Conservation (phyloP, 345 rosid genomes). For the Eutrema yunnanense region DNA sequence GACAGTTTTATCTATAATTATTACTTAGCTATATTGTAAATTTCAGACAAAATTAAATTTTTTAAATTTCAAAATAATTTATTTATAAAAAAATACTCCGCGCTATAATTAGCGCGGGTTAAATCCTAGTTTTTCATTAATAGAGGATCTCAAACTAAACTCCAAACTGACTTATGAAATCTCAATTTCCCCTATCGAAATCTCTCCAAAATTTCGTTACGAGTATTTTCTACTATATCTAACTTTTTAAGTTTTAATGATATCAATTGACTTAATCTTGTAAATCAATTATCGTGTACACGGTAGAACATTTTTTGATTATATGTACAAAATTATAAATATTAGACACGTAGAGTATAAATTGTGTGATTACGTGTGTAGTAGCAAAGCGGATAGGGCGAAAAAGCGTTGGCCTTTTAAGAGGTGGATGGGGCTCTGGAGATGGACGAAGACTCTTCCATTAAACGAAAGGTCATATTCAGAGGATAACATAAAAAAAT, state of each 20-base stretch:
- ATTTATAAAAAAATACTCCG: too few species aligned
- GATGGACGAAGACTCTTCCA: neutral
- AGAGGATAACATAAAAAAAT: neutral
- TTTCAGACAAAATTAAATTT: too few species aligned
- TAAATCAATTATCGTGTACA: neutral
- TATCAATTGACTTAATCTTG: neutral
- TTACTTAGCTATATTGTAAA: too few species aligned
- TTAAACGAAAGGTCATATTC: constrained; percentile 25
- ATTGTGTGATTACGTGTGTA: constrained; percentile 11
- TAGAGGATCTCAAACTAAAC: neutral
- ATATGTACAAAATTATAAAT: neutral
- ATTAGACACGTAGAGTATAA: neutral
- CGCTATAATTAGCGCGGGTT: too few species aligned
- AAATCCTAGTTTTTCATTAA: neutral
- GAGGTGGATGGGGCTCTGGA: constrained; percentile 14
- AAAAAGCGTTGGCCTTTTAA: constrained; percentile 23
- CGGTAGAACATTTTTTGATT: neutral
- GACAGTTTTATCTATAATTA: too few species aligned
- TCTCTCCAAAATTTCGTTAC: too few species aligned
- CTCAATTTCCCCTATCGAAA: neutral
- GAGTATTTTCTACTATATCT: too few species aligned
- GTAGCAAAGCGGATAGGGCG: constrained; percentile 10
- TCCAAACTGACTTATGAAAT: neutral
- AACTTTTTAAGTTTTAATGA: neutral
- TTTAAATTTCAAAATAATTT: too few species aligned